phyloP scores from a whole-genome alignment of 805 yeast genomes.

The Saturnispora diversa region DNA sequence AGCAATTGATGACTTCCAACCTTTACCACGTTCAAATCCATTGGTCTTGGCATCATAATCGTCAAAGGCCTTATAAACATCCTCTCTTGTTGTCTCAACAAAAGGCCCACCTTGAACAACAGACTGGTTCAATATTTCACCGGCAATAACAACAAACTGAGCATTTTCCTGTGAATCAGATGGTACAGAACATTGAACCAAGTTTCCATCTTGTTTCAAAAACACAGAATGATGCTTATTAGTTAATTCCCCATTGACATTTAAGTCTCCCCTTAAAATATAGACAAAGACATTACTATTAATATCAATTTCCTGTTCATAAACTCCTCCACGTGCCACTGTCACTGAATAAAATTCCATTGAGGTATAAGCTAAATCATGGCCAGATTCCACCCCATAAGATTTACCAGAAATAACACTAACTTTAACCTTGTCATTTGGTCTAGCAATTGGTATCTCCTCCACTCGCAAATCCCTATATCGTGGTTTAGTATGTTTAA shows the following conservation, averaged over 20 bases:
- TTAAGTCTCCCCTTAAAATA: conserved; percentile 51
- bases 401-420: conserved; percentile 72
- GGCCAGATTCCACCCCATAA: conserved; percentile 65
- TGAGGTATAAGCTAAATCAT: conserved; percentile 77
- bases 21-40: conserved; percentile 59
- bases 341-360: conserved; percentile 61
- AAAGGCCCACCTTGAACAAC: conserved; percentile 87
- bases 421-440: conserved; percentile 55
- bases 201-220: conserved; percentile 62
- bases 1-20: conserved; percentile 44
- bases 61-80: conserved; percentile 57
- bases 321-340: conserved; percentile 56
- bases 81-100: conserved; percentile 63
- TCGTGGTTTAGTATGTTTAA: conserved; percentile 60
- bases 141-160: conserved; percentile 66
- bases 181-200: conserved; percentile 44
- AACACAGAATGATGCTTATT: conserved; percentile 47
- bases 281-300: conserved; percentile 69
- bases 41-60: conserved; percentile 62
- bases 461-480: conserved; percentile 65
- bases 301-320: conserved; percentile 49
- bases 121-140: conserved; percentile 62
- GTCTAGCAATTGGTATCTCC: conserved; percentile 64
- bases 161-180: conserved; percentile 35
- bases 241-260: conserved; percentile 33